Percentiles rank a stretch among this genome's conserved stretches.
Conservation (phyloP, 768 basidiomycete species). For the Crepidotus variabilis region DNA sequence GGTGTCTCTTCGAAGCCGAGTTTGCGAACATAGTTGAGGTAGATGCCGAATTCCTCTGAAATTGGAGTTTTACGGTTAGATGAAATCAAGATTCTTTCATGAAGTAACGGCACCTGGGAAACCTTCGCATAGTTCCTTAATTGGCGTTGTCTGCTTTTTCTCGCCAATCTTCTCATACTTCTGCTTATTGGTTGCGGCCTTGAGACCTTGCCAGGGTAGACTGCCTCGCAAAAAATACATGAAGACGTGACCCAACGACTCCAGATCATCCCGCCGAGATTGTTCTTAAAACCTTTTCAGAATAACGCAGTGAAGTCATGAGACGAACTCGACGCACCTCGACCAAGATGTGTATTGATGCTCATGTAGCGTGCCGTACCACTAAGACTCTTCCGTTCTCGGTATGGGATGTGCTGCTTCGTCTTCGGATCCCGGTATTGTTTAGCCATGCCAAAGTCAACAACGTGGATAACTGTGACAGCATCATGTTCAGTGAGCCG, state of each 20-base stretch:
- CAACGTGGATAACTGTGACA: constrained; percentile 76
- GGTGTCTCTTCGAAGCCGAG: constrained; percentile 99
- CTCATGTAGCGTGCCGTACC: constrained; percentile 99
- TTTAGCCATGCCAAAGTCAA: constrained; percentile 99
- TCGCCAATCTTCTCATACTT: constrained; percentile 99
- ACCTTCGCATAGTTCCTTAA: constrained; percentile 95
- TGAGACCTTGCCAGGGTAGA: constrained; percentile 97
- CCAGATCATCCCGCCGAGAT: constrained; percentile 93
- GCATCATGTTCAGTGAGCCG: background rate
- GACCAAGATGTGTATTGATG: constrained; percentile 97
- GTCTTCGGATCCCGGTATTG: constrained; percentile 99
- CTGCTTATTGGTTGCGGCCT: constrained; percentile 99
- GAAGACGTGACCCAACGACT: constrained; percentile 99
- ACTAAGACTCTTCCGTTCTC: constrained; percentile 94
- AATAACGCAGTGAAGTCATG: constrained; percentile 7
- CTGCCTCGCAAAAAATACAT: constrained; percentile 99
- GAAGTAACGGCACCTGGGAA: constrained; percentile 68
- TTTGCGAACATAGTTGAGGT: constrained; percentile 98
- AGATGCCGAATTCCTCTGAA: constrained; percentile 96
- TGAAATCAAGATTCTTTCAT: constrained; percentile 3
- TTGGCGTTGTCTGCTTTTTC: constrained; percentile 98
- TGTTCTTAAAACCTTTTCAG: constrained; percentile 50
- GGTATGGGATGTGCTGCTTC: constrained; percentile 98
- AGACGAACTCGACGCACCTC: constrained; percentile 53
- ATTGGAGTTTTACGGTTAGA: constrained; percentile 2